Percentiles rank a stretch among this genome's conserved stretches.
Conservation (phyloP, 2,329 filamentous ascomycete genomes). For the Chrysoporthe cubensis region DNA sequence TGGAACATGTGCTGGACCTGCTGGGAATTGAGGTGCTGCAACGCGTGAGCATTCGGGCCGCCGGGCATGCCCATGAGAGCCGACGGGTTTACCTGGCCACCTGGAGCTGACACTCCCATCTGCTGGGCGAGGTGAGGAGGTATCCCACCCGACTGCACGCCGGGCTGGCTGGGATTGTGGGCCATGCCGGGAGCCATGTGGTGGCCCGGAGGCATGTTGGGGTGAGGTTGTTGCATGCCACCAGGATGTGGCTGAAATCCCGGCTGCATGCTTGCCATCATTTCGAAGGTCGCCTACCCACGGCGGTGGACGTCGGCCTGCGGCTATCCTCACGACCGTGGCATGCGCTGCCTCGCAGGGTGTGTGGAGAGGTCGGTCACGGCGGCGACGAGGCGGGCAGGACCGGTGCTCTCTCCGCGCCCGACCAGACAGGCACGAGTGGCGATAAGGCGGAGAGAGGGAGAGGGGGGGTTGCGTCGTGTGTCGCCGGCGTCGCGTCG, state of each 20-base stretch:
- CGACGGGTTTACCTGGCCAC: constrained; percentile 72
- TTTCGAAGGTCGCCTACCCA: constrained; percentile 60
- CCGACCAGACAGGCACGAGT: constrained; percentile 16
- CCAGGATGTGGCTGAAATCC: constrained; percentile 70
- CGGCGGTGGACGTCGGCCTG: constrained; percentile 61
- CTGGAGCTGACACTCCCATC: constrained; percentile 73
- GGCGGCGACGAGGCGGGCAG: constrained; percentile 8
- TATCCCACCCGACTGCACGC: constrained; percentile 66
- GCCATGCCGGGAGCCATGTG: constrained; percentile 66
- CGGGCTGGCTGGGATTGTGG: constrained; percentile 72
- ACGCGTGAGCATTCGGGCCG: constrained; percentile 69
- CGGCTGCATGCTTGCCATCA: constrained; percentile 73
- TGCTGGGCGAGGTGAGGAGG: constrained; percentile 70
- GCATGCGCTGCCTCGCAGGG: constrained; percentile 45
- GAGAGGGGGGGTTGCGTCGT: neutral
- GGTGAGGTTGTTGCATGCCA: constrained; percentile 68
- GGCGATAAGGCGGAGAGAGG: constrained; percentile 10
- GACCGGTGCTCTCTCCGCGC: constrained; percentile 4
- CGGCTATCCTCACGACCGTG: constrained; percentile 46
- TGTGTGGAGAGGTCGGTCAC: constrained; percentile 1
- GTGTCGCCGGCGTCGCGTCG: constrained; percentile 23
- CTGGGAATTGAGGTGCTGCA: constrained; percentile 70
- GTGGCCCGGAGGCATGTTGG: constrained; percentile 68
- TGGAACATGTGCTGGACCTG: constrained; percentile 61
- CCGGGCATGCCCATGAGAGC: constrained; percentile 81